Base-by-base conservation (phyloP, 176 grass and related monocot species). In the Dendrocalamus sinicus region DNA sequence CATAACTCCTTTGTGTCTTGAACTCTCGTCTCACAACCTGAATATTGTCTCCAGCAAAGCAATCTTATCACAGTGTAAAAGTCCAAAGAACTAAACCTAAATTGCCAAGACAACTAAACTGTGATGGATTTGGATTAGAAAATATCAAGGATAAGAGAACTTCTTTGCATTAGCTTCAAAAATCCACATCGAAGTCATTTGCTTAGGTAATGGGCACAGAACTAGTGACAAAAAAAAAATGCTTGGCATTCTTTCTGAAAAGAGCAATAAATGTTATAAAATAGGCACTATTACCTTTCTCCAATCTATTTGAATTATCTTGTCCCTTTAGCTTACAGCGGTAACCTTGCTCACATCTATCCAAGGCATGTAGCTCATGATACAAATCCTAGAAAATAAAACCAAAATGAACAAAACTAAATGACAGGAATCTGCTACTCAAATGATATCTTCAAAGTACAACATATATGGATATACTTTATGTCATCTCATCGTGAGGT, bases 281-380 rank as follows among this genome's bases (percentile, higher is more conserved):
- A 83, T 40, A 67, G 46, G 39, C 40, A 53, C 6, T 19, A 8
- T 30, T 86, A 94, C 93, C 90, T 86, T 84, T 90, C 72, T 94
- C 81, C 85, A 74, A 60, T 86, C 32, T 69, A 86, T 72, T 66
- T 73, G 85, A 69, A 73, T 72, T 84, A 70, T 68, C 87, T 66
- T 82, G 86, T 51, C 78, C 88, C 35, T 89, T 94, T 57, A 86
- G 41, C 83, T 86, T 91, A 32, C 81, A 90, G 43, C 24, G 71
- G 48, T 95, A 93, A 57, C 93, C 93, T 83, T 90, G 89, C 82
- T 95, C 93, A 72, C 93, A 98, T 89, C 83, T 93, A 83, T 93
- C 91, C 52, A 98, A 93, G 2, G 91, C 89, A 88, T 95, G 75
- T 39, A 98, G 64, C 79, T 98, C 95, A 52, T 98, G 95, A 83